Conservation (phyloP, 257 asterid species). For the Eustoma russellianum region DNA sequence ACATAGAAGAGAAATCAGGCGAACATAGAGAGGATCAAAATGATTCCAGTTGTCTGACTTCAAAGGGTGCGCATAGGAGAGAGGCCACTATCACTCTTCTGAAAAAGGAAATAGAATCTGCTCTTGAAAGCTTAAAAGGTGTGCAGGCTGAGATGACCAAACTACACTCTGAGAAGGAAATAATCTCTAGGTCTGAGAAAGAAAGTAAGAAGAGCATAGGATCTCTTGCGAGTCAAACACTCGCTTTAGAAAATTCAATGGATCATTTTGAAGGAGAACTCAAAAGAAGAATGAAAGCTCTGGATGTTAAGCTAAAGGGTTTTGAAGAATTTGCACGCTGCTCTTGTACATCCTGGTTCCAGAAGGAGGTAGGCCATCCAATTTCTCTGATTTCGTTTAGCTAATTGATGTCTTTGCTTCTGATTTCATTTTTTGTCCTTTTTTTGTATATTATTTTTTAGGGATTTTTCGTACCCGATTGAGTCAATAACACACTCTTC, state of each 20-base stretch:
- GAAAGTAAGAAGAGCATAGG: slow-evolving; percentile 37
- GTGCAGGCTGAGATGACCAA: slow-evolving; percentile 62
- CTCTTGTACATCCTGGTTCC: slow-evolving; percentile 51
- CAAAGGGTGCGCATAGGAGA: slow-evolving; percentile 30
- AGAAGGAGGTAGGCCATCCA: slow-evolving; percentile 50
- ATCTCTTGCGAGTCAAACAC: slow-evolving; percentile 34
- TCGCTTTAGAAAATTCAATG: slow-evolving; percentile 40
- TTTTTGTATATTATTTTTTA: background rate
- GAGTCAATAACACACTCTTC: too few relatives aligned
- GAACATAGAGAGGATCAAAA: slow-evolving; percentile 11
- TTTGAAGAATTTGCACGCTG: slow-evolving; percentile 40
- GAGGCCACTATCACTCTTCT: slow-evolving; percentile 50
- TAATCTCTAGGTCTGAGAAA: slow-evolving; percentile 41
- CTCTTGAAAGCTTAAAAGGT: slow-evolving; percentile 56
- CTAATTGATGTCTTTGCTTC: background rate
- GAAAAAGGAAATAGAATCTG: slow-evolving; percentile 63
- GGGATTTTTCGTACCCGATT: too few relatives aligned
- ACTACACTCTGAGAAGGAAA: slow-evolving; percentile 51
- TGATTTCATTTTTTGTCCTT: background rate
- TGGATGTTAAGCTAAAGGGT: slow-evolving; percentile 46
- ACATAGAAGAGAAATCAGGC: slow-evolving; percentile 6
- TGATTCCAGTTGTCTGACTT: slow-evolving; percentile 14
- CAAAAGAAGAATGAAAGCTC: slow-evolving; percentile 29
- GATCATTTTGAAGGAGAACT: slow-evolving; percentile 47
- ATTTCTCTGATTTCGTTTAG: slow-evolving; percentile 1